Evolutionary conservation across 2,329 filamentous ascomycete species (phyloP).

Genomic region (Sporothrix pallida): DNA sequence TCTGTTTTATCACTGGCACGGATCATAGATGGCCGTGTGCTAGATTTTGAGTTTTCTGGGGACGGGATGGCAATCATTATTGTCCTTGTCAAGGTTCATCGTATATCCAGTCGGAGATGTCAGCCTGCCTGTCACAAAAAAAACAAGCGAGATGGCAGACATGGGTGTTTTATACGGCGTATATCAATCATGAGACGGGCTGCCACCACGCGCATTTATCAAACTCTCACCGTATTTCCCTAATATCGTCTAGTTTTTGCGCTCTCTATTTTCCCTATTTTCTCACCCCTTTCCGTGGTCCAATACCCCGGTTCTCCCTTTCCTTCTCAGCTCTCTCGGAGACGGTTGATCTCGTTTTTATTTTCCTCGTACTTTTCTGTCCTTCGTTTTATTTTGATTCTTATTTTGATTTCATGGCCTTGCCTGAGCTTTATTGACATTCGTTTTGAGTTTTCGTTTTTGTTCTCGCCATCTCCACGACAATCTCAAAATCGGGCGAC

Average conservation of each 20-base stretch:
- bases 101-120: not conserved
- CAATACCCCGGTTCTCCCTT: no score
- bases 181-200: not conserved
- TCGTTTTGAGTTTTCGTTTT: not conserved
- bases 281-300: not conserved
- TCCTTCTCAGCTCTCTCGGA: no score
- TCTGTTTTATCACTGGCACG: not conserved
- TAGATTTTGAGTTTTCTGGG: not conserved
- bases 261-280: not conserved
- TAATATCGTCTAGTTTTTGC: no score
- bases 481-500: not conserved
- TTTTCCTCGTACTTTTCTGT: no score
- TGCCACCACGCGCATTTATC: not conserved
- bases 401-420: not conserved
- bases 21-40: not conserved
- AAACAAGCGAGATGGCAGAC: not conserved
- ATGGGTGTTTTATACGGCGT: not conserved
- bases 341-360: no score
- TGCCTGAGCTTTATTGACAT: not conserved
- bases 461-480: not conserved
- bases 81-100: not conserved
- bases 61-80: not conserved
- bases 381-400: not conserved
- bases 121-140: not conserved
- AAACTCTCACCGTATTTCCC: no score